Percentiles rank a stretch among this genome's conserved stretches.
These are phyloP conservation scores for Capsicum baccatum DNA, from an alignment of 257 asterid genomes.

Conservation along the genomic window DNA sequence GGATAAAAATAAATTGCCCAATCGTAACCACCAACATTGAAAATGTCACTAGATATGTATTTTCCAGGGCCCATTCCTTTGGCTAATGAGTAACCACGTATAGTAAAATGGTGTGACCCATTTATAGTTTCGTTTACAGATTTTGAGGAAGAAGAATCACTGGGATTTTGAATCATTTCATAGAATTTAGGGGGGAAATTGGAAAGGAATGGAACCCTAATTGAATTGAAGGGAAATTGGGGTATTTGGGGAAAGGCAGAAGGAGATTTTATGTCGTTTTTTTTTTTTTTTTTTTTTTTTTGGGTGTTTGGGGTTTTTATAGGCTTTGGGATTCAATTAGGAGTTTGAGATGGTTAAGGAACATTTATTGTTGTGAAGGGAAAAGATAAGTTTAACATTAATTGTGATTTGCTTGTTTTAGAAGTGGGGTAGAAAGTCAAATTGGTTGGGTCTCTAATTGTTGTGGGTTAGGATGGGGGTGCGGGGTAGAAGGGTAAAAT, in stretches of 20 bases:
- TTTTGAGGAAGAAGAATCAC: conserved; percentile 55
- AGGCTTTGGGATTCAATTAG: conserved; percentile 1
- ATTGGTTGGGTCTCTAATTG: no score
- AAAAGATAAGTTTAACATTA: no score
- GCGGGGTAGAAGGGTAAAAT: no score
- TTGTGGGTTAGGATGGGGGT: no score
- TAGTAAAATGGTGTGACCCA: conserved; percentile 84
- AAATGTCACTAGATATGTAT: conserved; percentile 72
- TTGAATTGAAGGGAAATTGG: background rate
- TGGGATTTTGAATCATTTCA: background rate
- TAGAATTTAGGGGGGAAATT: background rate
- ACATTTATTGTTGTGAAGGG: background rate
- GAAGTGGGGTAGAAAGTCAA: no score
- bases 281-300: no score
- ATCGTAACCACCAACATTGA: conserved; percentile 77
- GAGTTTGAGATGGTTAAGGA: background rate
- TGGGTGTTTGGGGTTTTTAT: background rate
- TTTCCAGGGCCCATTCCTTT: conserved; percentile 90
- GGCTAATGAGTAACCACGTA: conserved; percentile 83
- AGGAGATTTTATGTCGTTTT: background rate
- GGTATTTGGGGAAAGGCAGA: background rate
- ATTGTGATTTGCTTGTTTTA: no score
- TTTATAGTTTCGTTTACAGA: conserved; percentile 83
- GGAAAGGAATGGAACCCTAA: no score
- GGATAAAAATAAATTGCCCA: conserved; percentile 93